These are phyloP conservation scores for Trametes pubescens DNA, from an alignment of 1,284 basidiomycete species.

Conservation along the genomic window DNA sequence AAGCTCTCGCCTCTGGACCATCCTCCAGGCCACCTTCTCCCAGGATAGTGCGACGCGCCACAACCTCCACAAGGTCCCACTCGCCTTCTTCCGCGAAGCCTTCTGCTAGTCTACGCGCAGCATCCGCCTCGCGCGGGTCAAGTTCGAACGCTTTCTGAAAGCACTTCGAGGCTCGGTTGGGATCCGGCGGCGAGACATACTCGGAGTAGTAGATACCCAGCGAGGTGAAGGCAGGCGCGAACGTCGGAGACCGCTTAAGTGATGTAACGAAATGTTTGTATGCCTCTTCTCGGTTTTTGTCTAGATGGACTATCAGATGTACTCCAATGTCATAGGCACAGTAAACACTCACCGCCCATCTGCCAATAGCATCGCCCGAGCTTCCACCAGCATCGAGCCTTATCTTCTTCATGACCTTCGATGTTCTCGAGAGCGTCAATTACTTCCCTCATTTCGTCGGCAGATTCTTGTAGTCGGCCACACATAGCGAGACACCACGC, in stretches of 20 bases:
- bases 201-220: slow-evolving; percentile 92
- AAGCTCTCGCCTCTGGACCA: slow-evolving; percentile 57
- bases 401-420: slow-evolving; percentile 61
- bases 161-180: slow-evolving; percentile 90
- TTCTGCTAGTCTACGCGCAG: slow-evolving; percentile 85
- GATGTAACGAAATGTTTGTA: slow-evolving; percentile 87
- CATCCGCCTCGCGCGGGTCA: slow-evolving; percentile 87
- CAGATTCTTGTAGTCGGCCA: slow-evolving; percentile 60
- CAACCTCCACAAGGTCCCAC: slow-evolving; percentile 96
- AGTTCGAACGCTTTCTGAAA: slow-evolving; percentile 99
- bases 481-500: slow-evolving; percentile 87
- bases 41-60: slow-evolving; percentile 91
- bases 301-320: slow-evolving; percentile 40
- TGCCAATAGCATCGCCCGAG: slow-evolving; percentile 85
- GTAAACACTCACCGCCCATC: slow-evolving; percentile 63
- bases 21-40: slow-evolving; percentile 86
- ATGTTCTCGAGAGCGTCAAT: slow-evolving; percentile 63
- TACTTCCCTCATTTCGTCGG: slow-evolving; percentile 65
- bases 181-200: slow-evolving; percentile 76
- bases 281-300: slow-evolving; percentile 62
- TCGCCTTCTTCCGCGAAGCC: slow-evolving; percentile 94
- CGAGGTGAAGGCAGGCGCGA: slow-evolving; percentile 93
- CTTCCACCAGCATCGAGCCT: slow-evolving; percentile 86
- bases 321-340: slow-evolving; percentile 4
- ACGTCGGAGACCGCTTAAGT: slow-evolving; percentile 79